Conservation (phyloP, 2,329 filamentous ascomycete genomes). For the Venturia pyrina region DNA sequence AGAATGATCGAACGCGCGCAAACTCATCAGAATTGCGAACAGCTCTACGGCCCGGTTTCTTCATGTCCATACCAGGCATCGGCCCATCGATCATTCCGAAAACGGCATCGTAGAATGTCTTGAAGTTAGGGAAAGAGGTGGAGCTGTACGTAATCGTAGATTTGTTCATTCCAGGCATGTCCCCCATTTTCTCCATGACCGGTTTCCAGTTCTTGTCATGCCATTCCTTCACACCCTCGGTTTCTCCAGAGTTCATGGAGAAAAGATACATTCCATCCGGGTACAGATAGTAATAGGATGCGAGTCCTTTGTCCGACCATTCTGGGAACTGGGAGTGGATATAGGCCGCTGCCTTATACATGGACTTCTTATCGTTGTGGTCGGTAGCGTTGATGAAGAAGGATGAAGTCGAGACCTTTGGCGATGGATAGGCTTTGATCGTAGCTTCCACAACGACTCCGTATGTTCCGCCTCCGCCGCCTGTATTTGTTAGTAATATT, state of each 20-base stretch:
- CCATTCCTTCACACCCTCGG: not conserved
- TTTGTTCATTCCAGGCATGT: slow-evolving; percentile 9
- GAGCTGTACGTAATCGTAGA: not conserved
- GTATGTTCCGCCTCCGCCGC: slow-evolving; percentile 17
- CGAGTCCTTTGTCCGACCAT: slow-evolving; percentile 8
- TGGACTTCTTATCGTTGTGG: not conserved
- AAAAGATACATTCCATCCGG: not conserved
- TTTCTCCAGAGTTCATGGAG: slow-evolving; percentile 7
- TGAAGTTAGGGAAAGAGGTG: slow-evolving; percentile 5
- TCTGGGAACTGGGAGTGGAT: slow-evolving; percentile 11
- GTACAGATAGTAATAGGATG: slow-evolving; percentile 9
- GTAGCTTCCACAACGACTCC: slow-evolving; percentile 23
- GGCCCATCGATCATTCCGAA: slow-evolving; percentile 3
- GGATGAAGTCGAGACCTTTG: not conserved
- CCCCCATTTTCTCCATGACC: slow-evolving; percentile 8
- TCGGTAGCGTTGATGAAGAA: slow-evolving; percentile 8
- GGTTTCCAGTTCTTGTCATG: slow-evolving; percentile 8
- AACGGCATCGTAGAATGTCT: slow-evolving; percentile 8
- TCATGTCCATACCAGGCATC: not conserved
- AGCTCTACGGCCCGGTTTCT: not conserved
- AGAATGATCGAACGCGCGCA: not conserved
- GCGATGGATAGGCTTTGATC: slow-evolving; percentile 19
- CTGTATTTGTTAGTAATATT: not conserved
- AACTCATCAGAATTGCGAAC: not conserved
- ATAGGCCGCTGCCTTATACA: slow-evolving; percentile 9